These are phyloP conservation scores for Daldinia eschscholtzii DNA, from an alignment of 2,329 filamentous ascomycete species.

Conservation along the genomic window DNA sequence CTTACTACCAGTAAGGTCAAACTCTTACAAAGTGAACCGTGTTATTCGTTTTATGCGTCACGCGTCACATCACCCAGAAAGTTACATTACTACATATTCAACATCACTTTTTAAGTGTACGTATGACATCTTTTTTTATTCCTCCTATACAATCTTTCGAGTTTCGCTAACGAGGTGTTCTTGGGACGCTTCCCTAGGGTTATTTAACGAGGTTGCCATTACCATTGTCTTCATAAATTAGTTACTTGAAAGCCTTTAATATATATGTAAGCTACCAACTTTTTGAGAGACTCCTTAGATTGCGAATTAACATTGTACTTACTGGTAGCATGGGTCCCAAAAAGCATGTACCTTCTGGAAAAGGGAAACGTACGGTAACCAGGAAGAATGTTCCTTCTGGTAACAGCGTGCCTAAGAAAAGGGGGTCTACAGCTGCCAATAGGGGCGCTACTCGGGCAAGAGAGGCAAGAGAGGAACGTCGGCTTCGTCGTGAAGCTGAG, in stretches of 20 bases:
- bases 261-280: not conserved
- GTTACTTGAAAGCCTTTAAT: not conserved
- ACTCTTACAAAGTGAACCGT: not conserved
- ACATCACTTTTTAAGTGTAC: not conserved
- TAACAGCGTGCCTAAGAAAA: no score
- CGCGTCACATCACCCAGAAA: not conserved
- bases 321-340: slow-evolving; percentile 6
- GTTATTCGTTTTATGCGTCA: not conserved
- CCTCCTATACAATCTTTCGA: not conserved
- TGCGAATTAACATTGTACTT: not conserved
- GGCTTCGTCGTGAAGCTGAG: slow-evolving; percentile 7
- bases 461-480: slow-evolving; percentile 7
- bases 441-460: slow-evolving; percentile 9
- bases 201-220: not conserved
- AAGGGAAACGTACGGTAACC: not conserved
- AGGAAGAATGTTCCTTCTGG: not conserved
- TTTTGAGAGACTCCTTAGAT: not conserved
- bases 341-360: not conserved
- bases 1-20: not conserved
- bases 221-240: not conserved
- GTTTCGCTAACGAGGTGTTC: not conserved
- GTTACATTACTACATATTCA: not conserved
- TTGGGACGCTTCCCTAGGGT: not conserved
- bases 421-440: not conserved
- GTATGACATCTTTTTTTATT: not conserved